Base-by-base conservation (phyloP, 2,329 filamentous ascomycete genomes). In the Ophiostoma tasmaniense region DNA sequence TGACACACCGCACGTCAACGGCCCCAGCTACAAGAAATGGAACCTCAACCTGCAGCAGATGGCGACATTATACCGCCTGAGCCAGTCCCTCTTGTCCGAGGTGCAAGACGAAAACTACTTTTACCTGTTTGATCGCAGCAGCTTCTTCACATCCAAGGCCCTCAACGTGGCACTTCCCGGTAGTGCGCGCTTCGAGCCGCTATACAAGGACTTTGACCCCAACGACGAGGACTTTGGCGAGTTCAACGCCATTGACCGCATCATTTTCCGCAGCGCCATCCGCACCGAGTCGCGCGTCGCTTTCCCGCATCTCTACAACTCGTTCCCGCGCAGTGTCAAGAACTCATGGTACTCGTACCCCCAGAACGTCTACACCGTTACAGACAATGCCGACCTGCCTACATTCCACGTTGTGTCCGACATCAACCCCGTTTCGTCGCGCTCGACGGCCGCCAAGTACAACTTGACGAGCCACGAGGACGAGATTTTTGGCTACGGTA, bases 181-280 rank as follows among this genome's bases (percentile, higher is more conserved):
- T 77, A 96, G 95, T 11, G 95, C 95, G 71, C 89, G 95, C 37
- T 99, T 99, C 73, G 95, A 99, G 79, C 95, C 95, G 30, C 79
- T 99, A 25, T 99, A 97, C 83, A 99, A 99, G 80, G 95, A 99
- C 75, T 93, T 99, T 71, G 93, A 99, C 78, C 95, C 95, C 1
- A 99, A 99, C 75, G 94, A 98, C 74, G 95, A 99, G 78, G 95
- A 99, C 76, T 99, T 99, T 79, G 95, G 95, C 79, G 95, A 99
- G 79, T 99, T 99, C 84, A 99, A 99, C 76, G 95, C 95, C 42
- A 99, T 99, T 75, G 95, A 99, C 76, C 92, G 96, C 74, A 99
- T 99, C 79, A 99, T 99, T 74, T 99, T 99, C 84, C 90, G 95
- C 73, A 90, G 91, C 64, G 93, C 94, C 0, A 96, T 98, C 73